phyloP scores from a whole-genome alignment of 345 rosid genomes.

The Brassica nigra region DNA sequence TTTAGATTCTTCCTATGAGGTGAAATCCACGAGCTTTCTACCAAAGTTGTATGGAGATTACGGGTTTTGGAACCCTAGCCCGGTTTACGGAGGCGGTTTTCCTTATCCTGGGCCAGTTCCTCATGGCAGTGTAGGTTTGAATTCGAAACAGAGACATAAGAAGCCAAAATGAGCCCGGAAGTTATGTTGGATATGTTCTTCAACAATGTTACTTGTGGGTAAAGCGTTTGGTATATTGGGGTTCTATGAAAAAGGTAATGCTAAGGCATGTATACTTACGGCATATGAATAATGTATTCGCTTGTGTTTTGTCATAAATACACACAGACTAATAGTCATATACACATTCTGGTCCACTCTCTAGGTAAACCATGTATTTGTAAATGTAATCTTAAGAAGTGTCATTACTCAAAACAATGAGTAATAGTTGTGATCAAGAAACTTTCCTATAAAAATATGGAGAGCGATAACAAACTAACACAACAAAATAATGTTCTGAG shows the following conservation, averaged over 20 bases:
- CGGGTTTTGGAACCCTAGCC: conserved; percentile 44
- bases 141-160: conserved; percentile 14
- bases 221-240: conserved; percentile 20
- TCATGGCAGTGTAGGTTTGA: conserved; percentile 24
- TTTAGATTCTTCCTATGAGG: conserved; percentile 13
- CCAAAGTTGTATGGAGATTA: conserved; percentile 36
- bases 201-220: conserved; percentile 10
- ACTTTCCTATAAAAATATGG: not conserved
- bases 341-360: not conserved
- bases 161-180: conserved; percentile 20
- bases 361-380: not conserved
- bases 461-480: not conserved
- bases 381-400: not conserved
- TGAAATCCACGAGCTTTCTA: conserved; percentile 15
- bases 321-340: not conserved
- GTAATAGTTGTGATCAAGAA: not conserved
- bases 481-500: not conserved
- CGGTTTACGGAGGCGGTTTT: conserved; percentile 37
- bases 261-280: not conserved
- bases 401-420: not conserved
- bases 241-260: conserved; percentile 4
- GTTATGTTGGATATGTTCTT: conserved; percentile 3
- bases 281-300: conserved; percentile 17
- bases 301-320: conserved; percentile 16
- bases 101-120: conserved; percentile 38